Evolutionary conservation across 208 protist species (phyloP).

Genomic region (Crithidia fasciculata): DNA sequence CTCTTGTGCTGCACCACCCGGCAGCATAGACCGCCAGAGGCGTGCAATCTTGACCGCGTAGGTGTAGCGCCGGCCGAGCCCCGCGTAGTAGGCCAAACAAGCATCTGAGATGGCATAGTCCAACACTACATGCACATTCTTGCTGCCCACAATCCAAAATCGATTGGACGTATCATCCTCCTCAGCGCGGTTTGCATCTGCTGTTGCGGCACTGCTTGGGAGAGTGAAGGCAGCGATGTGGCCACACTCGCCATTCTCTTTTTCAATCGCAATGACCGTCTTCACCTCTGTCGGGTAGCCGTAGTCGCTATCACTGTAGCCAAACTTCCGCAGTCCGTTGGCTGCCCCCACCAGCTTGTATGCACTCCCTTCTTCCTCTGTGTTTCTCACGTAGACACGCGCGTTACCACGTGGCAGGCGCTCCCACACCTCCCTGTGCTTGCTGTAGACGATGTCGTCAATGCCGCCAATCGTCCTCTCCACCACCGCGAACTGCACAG

Average conservation of each 20-base stretch:
- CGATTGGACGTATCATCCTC: slow-evolving; percentile 8
- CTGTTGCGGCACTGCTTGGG: not conserved
- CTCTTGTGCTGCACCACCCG: not conserved
- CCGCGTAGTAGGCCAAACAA: slow-evolving; percentile 12
- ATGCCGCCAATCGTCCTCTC: slow-evolving; percentile 65
- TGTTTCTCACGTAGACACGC: slow-evolving; percentile 30
- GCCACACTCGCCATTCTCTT: slow-evolving; percentile 62
- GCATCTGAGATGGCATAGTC: slow-evolving; percentile 50
- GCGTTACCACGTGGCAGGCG: slow-evolving; percentile 61
- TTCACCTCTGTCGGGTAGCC: slow-evolving; percentile 35
- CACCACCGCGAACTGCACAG: slow-evolving; percentile 43
- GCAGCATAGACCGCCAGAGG: slow-evolving; percentile 30
- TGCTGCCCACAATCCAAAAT: slow-evolving; percentile 67
- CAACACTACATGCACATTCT: slow-evolving; percentile 59
- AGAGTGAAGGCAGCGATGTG: slow-evolving; percentile 55
- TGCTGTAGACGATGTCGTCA: slow-evolving; percentile 59
- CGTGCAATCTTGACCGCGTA: slow-evolving; percentile 40
- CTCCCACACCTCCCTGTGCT: slow-evolving; percentile 61
- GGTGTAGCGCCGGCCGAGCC: slow-evolving; percentile 29
- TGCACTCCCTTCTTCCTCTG: not conserved
- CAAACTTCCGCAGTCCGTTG: slow-evolving; percentile 76
- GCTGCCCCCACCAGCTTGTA: slow-evolving; percentile 39
- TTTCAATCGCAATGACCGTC: slow-evolving; percentile 50
- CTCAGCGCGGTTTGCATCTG: not conserved
- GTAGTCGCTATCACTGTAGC: slow-evolving; percentile 41